Evolutionary conservation across 768 basidiomycete species (phyloP).

Genomic region (Mycena haematopus): DNA sequence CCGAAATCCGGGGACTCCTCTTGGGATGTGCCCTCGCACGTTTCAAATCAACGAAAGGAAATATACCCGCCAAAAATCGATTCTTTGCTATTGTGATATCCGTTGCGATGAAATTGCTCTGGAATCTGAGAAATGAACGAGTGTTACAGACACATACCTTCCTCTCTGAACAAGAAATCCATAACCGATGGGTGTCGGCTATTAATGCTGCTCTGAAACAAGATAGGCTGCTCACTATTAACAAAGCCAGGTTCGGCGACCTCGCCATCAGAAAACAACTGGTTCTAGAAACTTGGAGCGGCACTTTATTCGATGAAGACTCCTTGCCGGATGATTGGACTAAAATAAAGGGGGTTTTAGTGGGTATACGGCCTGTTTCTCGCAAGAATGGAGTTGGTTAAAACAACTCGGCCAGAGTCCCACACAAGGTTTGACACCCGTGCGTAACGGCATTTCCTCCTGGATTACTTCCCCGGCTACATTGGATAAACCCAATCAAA

Average conservation of each 20-base stretch:
- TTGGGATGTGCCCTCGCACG: background rate
- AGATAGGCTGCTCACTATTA: background rate
- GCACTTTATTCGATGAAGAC: no score
- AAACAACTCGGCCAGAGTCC: no score
- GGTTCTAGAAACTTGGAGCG: background rate
- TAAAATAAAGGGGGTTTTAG: no score
- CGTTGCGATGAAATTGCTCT: background rate
- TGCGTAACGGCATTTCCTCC: no score
- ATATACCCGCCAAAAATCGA: constrained; percentile 1
- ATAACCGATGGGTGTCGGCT: background rate
- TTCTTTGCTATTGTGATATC: background rate
- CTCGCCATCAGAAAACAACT: background rate
- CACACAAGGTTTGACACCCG: no score
- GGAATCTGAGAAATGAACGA: background rate
- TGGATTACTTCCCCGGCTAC: no score
- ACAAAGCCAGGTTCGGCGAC: background rate
- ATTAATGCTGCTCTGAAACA: background rate
- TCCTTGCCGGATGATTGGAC: no score
- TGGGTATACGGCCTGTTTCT: no score
- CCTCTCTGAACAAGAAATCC: background rate
- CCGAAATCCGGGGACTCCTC: no score
- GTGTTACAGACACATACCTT: background rate
- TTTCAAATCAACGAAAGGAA: background rate
- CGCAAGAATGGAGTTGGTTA: no score
- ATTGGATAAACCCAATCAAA: no score